Evolutionary conservation across 768 basidiomycete genomes (phyloP), one percentile per base, ranked within the genome.

Genomic region (Hebeloma cylindrosporum): DNA sequence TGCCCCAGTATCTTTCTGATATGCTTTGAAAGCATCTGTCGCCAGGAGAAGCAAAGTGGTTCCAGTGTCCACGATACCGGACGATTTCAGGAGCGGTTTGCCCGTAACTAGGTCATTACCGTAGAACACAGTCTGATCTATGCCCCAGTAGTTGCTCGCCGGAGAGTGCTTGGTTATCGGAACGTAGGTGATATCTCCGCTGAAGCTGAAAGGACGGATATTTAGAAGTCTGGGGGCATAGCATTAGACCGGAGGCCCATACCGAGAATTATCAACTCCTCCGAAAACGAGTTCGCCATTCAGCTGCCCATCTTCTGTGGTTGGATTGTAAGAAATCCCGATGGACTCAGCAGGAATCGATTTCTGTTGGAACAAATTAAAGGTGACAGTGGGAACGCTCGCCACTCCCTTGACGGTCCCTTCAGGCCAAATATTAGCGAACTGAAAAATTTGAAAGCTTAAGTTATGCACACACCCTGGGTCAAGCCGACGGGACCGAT

Each of bases 271-370:
- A 50, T 82, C 80, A n/a, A 68, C 63, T 5, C 71, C 70, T 36
- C 81, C 81, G 47, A 82, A 79, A 5, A 67, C 72, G 17, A 83
- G 64, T 55, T 81, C 78, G 36, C 80, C 80, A 50, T 82, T 80
- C 23, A 64, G 52, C 8, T 61, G 58, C 8, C 53, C 45, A 3
- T 52, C 33, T 7, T 53, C 39, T 1, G 74, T 74, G 3, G 75
- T 73, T 10, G 79, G 80, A 45, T 67, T 59, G 53, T 73, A 82
- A 39, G 68, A 80, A 55, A 80, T 76, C 4, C 75, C 77, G 43
- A 82, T 64, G 3, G 68, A 66, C 49, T 77, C 61, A 9, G 63
- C 52, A 10, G 67, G 35, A 48, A 83, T 81, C 2, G 60, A 60
- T 7, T 74, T 73, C 55, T 78, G 69, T 7, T 61, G 26, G 59